phyloP scores from a whole-genome alignment of 345 rosid genomes.

The Orychophragmus violaceus region DNA sequence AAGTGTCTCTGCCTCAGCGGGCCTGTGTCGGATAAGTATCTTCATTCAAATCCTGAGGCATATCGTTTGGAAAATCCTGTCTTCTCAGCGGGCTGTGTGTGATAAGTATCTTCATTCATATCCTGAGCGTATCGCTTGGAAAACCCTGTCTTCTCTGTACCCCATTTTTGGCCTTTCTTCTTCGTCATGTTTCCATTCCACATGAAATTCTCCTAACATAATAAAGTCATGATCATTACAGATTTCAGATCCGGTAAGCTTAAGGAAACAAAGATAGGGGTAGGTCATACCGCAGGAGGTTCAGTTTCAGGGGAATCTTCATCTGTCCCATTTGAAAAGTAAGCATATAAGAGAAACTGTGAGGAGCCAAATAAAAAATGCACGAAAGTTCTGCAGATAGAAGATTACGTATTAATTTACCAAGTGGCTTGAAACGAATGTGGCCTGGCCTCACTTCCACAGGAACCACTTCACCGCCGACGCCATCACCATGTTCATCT shows the following conservation, averaged over 20 bases:
- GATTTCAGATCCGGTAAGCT: background rate
- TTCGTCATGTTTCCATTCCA: constrained; percentile 91
- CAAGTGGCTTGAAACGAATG: constrained; percentile 69
- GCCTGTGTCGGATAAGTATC: too few species aligned
- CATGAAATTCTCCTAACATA: constrained; percentile 45
- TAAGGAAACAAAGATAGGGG: constrained; percentile 6
- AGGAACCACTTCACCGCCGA: constrained; percentile 55
- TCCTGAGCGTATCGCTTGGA: constrained; percentile 39
- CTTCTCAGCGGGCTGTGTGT: constrained; percentile 12
- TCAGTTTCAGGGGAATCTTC: constrained; percentile 37
- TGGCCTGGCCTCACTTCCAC: constrained; percentile 86
- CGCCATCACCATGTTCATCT: constrained; percentile 27
- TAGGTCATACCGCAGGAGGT: constrained; percentile 46
- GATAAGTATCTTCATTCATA: constrained; percentile 26
- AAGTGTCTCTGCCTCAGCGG: constrained; percentile 36
- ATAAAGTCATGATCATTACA: background rate
- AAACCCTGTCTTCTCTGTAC: constrained; percentile 51
- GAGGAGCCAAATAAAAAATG: background rate
- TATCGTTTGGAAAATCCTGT: too few species aligned
- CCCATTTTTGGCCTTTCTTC: constrained; percentile 95
- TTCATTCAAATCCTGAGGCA: too few species aligned
- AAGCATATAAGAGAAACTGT: constrained; percentile 12
- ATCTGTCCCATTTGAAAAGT: constrained; percentile 44
- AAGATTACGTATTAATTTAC: constrained; percentile 22
- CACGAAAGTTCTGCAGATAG: background rate